Conservation (phyloP, 2,329 filamentous ascomycete genomes). For the Hypoxylon rubiginosum region DNA sequence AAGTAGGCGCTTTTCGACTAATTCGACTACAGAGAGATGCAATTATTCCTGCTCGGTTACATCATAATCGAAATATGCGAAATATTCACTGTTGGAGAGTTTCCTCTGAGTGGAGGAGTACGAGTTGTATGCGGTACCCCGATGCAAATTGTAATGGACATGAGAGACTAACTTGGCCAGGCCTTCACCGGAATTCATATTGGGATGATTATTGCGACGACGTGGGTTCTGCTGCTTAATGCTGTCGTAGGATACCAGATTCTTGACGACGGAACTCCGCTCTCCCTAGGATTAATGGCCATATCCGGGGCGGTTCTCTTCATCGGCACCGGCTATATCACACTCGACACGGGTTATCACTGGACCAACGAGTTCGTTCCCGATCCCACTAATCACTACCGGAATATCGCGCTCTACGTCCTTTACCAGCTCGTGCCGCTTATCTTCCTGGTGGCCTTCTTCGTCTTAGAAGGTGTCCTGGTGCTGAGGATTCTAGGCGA, state of each 20-base stretch:
- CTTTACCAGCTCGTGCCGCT: constrained; percentile 92
- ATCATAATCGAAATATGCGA: constrained; percentile 93
- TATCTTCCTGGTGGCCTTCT: constrained; percentile 89
- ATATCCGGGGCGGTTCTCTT: constrained; percentile 80
- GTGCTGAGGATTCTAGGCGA: constrained; percentile 91
- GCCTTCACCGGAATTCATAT: constrained; percentile 92
- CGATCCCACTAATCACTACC: constrained; percentile 71
- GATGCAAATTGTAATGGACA: background rate
- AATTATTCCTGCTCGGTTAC: constrained; percentile 89
- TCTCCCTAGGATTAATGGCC: constrained; percentile 83
- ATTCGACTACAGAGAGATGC: constrained; percentile 81
- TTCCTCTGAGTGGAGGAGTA: constrained; percentile 79
- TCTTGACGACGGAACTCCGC: constrained; percentile 89
- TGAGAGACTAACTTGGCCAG: constrained; percentile 58
- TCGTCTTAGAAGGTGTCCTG: constrained; percentile 83
- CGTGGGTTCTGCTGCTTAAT: constrained; percentile 93
- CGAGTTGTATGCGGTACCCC: constrained; percentile 73
- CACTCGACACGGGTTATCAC: constrained; percentile 88
- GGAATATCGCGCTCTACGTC: constrained; percentile 89
- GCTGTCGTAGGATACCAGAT: constrained; percentile 93
- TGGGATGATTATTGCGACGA: constrained; percentile 86
- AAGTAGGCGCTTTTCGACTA: constrained; percentile 42
- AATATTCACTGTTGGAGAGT: constrained; percentile 93
- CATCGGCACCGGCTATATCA: constrained; percentile 93
- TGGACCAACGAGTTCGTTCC: constrained; percentile 85